Evolutionary conservation across 2,329 filamentous ascomycete species (phyloP).

Genomic region (Fusarium palustre): DNA sequence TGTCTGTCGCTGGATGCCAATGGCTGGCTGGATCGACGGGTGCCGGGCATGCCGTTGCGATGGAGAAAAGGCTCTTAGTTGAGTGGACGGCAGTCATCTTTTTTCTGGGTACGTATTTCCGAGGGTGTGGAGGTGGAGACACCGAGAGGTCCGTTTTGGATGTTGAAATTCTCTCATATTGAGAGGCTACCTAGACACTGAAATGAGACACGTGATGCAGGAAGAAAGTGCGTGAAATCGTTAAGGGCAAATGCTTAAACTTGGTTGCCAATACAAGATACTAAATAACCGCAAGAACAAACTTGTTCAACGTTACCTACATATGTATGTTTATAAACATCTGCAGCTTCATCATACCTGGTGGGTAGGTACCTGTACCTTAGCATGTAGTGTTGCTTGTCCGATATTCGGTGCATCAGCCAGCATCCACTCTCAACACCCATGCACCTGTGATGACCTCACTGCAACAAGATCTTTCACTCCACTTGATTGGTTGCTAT

Average conservation of each 20-base stretch:
- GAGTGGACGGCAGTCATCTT: constrained; percentile 38
- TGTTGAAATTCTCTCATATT: constrained; percentile 46
- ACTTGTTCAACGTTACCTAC: neutral
- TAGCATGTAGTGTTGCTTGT: neutral
- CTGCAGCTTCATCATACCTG: constrained; percentile 12
- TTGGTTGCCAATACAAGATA: too few relatives aligned
- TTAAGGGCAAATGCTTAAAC: too few relatives aligned
- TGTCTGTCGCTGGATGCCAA: constrained; percentile 27
- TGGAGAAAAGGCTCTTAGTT: constrained; percentile 42
- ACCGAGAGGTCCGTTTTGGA: constrained; percentile 43
- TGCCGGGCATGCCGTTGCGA: constrained; percentile 46
- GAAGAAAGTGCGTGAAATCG: too few relatives aligned
- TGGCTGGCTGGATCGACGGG: constrained; percentile 25
- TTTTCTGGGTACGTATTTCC: constrained; percentile 43
- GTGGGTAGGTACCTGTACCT: too few relatives aligned
- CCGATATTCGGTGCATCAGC: neutral
- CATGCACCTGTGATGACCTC: constrained; percentile 43
- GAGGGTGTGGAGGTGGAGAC: constrained; percentile 46
- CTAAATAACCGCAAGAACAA: neutral
- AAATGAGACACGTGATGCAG: constrained; percentile 3
- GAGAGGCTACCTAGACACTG: neutral
- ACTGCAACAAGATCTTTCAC: constrained; percentile 31
- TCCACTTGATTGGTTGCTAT: constrained; percentile 35
- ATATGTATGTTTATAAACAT: too few relatives aligned
- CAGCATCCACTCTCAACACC: constrained; percentile 21